Evolutionary conservation across 441 rosid genomes (phyloP), one percentile per base, ranked within the genome.

Genomic region (Mallotus repandus): DNA sequence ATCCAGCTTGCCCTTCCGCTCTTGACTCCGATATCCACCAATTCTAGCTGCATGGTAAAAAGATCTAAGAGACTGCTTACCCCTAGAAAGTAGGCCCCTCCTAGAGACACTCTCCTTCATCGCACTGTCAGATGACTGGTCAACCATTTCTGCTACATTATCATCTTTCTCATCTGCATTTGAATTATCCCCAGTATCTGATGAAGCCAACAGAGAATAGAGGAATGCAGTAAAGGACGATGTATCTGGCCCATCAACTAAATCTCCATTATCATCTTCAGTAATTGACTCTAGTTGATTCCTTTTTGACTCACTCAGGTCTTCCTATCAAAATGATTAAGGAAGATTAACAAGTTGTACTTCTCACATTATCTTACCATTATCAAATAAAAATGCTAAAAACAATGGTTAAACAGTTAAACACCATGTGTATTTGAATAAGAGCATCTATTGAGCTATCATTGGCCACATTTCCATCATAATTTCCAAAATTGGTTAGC

Each of bases 191-290:
- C 80, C 86, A 16, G 91, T 74, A 58, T 89, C 92, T 0, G 98
- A 82, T 61, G 93, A 83, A 4, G 96, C 81, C 74, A 95, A 78
- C 9, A 95, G 80, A 13, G 98, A 95, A 74, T 89, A 89, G 66
- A 95, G 91, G 81, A 95, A 95, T 15, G 99, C 97, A 54, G 92
- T 82, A 78, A 95, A 93, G 41, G 99, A 95, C 68, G 99, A 95
- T 22, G 98, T 93, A 80, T 95, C 98, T 0, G 99, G 99, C 45
- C 88, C 98, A 76, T 85, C 89, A 64, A 78, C 84, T 66, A 77
- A 70, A 76, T 77, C 83, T 70, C 66, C 82, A 2, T 75, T 70
- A 69, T 80, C 70, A 79, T 83, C 97, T 70, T 87, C 93, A 50
- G 68, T 71, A 48, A 76, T 68, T 6, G 88, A 78, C 66, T 85